Evolutionary conservation across 2,329 filamentous ascomycete genomes (phyloP).

Genomic region (Aspergillus fischeri): DNA sequence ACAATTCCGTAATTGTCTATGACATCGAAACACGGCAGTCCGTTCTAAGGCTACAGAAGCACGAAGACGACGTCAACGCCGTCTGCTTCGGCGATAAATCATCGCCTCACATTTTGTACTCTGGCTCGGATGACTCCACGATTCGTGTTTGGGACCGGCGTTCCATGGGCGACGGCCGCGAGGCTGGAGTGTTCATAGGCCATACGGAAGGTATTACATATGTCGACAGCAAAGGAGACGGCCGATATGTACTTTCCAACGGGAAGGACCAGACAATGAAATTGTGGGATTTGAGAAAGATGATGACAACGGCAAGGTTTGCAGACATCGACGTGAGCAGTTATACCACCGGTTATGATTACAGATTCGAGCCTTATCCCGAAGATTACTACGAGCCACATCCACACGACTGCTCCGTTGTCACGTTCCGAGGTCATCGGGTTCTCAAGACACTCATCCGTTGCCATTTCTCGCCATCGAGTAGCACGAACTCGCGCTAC

Average conservation of each 20-base stretch:
- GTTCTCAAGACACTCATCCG: constrained; percentile 87
- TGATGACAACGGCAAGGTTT: constrained; percentile 65
- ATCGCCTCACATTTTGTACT: constrained; percentile 92
- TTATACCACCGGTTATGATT: constrained; percentile 60
- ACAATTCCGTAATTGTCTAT: constrained; percentile 78
- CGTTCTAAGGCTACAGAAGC: constrained; percentile 71
- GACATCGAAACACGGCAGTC: constrained; percentile 79
- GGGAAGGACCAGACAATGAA: constrained; percentile 97
- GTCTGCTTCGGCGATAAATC: constrained; percentile 89
- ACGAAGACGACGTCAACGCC: constrained; percentile 88
- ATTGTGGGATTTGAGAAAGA: constrained; percentile 90
- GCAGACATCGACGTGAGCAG: constrained; percentile 49
- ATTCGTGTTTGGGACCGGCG: constrained; percentile 95
- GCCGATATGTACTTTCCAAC: constrained; percentile 86
- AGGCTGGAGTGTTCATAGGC: constrained; percentile 61
- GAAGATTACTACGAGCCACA: constrained; percentile 59
- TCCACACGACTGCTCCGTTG: constrained; percentile 81
- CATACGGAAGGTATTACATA: constrained; percentile 64
- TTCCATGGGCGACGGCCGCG: constrained; percentile 58
- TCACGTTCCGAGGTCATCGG: constrained; percentile 87
- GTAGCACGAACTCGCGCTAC: constrained; percentile 82
- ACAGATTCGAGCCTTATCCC: constrained; percentile 55
- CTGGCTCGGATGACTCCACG: constrained; percentile 88
- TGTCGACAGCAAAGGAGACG: constrained; percentile 78
- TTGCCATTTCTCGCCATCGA: constrained; percentile 89